Conservation (phyloP, 257 asterid genomes). For the Plantago major region DNA sequence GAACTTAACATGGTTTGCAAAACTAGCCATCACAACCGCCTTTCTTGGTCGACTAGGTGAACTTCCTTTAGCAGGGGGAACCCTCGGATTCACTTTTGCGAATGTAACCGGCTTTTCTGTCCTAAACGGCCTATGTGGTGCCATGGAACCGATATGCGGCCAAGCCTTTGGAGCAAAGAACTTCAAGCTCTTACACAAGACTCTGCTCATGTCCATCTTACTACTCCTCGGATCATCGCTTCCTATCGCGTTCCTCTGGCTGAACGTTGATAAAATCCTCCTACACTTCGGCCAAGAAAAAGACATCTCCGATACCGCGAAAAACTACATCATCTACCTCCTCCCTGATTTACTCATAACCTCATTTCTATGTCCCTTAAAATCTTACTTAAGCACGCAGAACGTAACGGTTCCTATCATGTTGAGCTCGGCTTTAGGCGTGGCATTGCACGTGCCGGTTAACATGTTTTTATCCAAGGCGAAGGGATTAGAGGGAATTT, state of each 20-base stretch:
- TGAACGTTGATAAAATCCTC: slow-evolving; percentile 65
- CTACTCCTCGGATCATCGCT: slow-evolving; percentile 39
- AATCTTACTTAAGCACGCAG: slow-evolving; percentile 65
- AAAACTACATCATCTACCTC: slow-evolving; percentile 45
- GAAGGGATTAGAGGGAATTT: slow-evolving; percentile 59
- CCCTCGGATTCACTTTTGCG: slow-evolving; percentile 68
- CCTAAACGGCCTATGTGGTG: slow-evolving; percentile 65
- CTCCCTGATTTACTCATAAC: slow-evolving; percentile 62
- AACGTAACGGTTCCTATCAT: slow-evolving; percentile 61
- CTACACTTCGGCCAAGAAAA: slow-evolving; percentile 57
- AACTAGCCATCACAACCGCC: slow-evolving; percentile 69
- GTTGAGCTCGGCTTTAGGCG: slow-evolving; percentile 59
- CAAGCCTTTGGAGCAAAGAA: slow-evolving; percentile 88
- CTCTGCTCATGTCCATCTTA: slow-evolving; percentile 53
- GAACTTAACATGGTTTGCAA: slow-evolving; percentile 82
- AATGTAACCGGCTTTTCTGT: slow-evolving; percentile 79
- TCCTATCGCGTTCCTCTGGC: slow-evolving; percentile 69
- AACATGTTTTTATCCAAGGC: slow-evolving; percentile 44
- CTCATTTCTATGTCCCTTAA: slow-evolving; percentile 66
- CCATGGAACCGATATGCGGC: slow-evolving; percentile 95
- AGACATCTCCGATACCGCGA: slow-evolving; percentile 58
- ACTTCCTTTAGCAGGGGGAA: slow-evolving; percentile 64
- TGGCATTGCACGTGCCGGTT: slow-evolving; percentile 56
- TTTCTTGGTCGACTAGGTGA: slow-evolving; percentile 80
- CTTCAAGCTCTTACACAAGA: slow-evolving; percentile 68